Percentiles rank a stretch among this genome's conserved stretches.
Conservation (phyloP, 2,329 filamentous ascomycete genomes). For the Coniochaeta sp. region DNA sequence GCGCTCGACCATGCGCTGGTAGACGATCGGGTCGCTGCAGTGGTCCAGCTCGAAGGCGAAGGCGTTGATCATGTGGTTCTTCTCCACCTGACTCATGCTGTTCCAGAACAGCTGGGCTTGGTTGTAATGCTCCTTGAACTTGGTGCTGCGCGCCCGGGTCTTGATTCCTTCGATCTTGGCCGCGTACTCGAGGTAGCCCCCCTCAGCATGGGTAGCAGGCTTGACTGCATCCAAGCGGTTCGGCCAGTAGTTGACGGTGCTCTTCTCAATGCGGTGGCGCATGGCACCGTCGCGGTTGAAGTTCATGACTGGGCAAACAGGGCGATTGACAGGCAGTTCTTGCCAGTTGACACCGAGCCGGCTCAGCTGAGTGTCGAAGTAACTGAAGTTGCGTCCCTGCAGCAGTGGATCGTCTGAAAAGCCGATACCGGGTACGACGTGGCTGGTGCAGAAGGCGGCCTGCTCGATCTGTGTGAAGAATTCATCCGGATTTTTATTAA, state of each 20-base stretch:
- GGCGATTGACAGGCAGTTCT: slow-evolving; percentile 70
- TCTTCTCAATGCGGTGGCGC: slow-evolving; percentile 66
- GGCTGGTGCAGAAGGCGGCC: slow-evolving; percentile 72
- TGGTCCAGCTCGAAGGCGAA: slow-evolving; percentile 70
- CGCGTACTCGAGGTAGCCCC: slow-evolving; percentile 62
- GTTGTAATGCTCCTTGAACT: slow-evolving; percentile 71
- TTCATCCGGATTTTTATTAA: slow-evolving; percentile 23
- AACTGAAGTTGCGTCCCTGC: slow-evolving; percentile 65
- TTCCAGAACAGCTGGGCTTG: slow-evolving; percentile 83
- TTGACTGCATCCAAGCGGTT: slow-evolving; percentile 60
- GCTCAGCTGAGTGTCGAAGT: slow-evolving; percentile 62
- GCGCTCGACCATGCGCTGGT: slow-evolving; percentile 60
- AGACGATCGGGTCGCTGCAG: slow-evolving; percentile 72
- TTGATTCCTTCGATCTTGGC: slow-evolving; percentile 64
- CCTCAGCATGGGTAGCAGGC: slow-evolving; percentile 54
- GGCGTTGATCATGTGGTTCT: slow-evolving; percentile 52
- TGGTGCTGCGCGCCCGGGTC: slow-evolving; percentile 57
- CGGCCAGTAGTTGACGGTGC: slow-evolving; percentile 73
- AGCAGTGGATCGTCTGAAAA: slow-evolving; percentile 69
- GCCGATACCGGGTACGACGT: slow-evolving; percentile 72
- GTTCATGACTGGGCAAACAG: slow-evolving; percentile 68
- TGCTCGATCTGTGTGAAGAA: slow-evolving; percentile 32
- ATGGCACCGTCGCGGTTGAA: slow-evolving; percentile 68
- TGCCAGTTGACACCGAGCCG: slow-evolving; percentile 70
- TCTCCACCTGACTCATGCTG: slow-evolving; percentile 61